Evolutionary conservation across 2,329 filamentous ascomycete genomes (phyloP).

Genomic region (Epichloe festucae): DNA sequence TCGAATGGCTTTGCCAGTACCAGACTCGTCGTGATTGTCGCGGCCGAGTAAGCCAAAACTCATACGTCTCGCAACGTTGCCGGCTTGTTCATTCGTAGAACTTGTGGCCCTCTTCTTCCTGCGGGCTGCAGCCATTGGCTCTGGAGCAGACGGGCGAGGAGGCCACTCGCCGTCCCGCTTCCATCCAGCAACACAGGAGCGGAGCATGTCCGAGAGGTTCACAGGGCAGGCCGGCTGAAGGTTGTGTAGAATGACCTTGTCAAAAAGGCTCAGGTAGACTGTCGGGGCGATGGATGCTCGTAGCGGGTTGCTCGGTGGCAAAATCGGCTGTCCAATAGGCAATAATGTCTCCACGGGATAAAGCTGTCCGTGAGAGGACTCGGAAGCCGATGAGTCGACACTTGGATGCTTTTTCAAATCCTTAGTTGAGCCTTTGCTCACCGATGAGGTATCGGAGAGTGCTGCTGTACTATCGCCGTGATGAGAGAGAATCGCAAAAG

Average conservation of each 20-base stretch:
- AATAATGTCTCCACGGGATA: conserved; percentile 50
- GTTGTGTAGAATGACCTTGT: conserved; percentile 70
- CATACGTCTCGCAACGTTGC: conserved; percentile 27
- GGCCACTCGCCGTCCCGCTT: conserved; percentile 92
- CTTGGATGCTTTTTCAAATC: conserved; percentile 19
- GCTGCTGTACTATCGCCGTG: conserved; percentile 22
- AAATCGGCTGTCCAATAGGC: conserved; percentile 58
- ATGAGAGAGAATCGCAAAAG: conserved; percentile 12
- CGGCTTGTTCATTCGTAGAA: conserved; percentile 12
- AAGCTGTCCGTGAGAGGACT: conserved; percentile 8
- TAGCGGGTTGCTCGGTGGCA: conserved; percentile 63
- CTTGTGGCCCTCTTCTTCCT: conserved; percentile 25
- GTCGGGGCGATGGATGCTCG: conserved; percentile 61
- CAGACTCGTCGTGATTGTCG: conserved; percentile 21
- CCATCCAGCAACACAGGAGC: conserved; percentile 78
- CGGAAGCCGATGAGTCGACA: conserved; percentile 21
- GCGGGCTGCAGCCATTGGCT: conserved; percentile 22
- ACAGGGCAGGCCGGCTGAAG: conserved; percentile 79
- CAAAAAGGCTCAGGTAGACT: conserved; percentile 73
- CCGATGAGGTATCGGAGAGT: conserved; percentile 30
- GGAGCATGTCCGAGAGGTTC: conserved; percentile 70
- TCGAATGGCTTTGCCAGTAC: conserved; percentile 27
- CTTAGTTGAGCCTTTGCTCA: conserved; percentile 23
- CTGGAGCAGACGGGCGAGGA: conserved; percentile 34
- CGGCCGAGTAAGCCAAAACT: conserved; percentile 35